phyloP scores from a whole-genome alignment of 1,284 basidiomycete species.

The Ceratobasidium sp. region DNA sequence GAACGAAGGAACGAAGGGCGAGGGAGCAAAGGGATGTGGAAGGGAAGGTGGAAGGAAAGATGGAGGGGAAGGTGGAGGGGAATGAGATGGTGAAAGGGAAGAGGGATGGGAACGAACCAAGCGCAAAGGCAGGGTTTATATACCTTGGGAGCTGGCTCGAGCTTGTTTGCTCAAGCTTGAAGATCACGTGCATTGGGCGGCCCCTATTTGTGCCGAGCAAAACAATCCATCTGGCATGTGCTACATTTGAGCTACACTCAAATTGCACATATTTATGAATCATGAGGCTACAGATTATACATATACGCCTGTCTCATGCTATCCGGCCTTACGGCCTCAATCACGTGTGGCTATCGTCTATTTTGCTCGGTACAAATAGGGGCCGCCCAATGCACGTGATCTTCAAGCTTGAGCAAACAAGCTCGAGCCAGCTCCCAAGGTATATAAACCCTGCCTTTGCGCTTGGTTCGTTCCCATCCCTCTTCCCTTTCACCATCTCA shows the following conservation, averaged over 20 bases:
- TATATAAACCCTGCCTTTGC: constrained; percentile 13
- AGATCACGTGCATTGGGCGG: constrained; percentile 13
- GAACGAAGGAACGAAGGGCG: not conserved
- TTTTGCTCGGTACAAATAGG: constrained; percentile 7
- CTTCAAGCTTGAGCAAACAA: not conserved
- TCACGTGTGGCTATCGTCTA: not conserved
- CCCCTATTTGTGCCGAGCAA: constrained; percentile 31
- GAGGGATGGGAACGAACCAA: too few species aligned
- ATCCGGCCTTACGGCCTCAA: too few species aligned
- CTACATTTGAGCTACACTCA: too few species aligned
- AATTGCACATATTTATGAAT: too few species aligned
- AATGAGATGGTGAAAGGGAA: too few species aligned
- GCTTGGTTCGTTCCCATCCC: not conserved
- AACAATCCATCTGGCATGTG: too few species aligned
- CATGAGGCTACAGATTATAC: too few species aligned
- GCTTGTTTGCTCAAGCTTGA: not conserved
- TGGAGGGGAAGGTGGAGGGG: too few species aligned
- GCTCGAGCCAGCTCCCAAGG: not conserved
- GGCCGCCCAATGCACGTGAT: constrained; percentile 22
- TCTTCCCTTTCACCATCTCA: not conserved
- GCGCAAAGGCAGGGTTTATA: constrained; percentile 15
- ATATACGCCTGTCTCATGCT: too few species aligned
- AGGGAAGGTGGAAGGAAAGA: too few species aligned
- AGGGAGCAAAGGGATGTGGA: too few species aligned
- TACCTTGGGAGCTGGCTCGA: not conserved